Base-by-base conservation (phyloP, 2,329 filamentous ascomycete species). In the Alternaria postmessia region DNA sequence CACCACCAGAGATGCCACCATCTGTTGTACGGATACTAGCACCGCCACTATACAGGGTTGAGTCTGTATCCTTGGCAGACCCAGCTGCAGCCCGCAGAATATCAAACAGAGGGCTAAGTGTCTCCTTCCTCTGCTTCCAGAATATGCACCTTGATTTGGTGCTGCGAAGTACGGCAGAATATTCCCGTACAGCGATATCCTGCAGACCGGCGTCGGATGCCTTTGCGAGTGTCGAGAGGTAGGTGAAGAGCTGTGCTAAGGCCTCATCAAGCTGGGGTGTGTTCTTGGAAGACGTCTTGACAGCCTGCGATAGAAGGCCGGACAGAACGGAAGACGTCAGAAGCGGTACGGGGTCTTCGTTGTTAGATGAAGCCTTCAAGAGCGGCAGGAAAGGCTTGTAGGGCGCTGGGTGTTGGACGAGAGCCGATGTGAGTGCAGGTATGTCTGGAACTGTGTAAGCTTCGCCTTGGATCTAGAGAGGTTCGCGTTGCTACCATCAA, bases 181-280 rank as follows among this genome's bases (percentile, higher is more conserved):
- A 96, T 75, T 94, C 88, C 74, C 95, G 92, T 12, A 98, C 93
- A 26, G 93, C 94, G 75, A 98, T 97, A 75, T 99, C 95, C 80
- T 99, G 95, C 57, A 96, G 85, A 39, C 93, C 93, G 56, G 92
- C 91, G 80, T 99, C 95, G 58, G 91, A 87, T 75, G 89, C 93
- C 83, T 93, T 93, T 59, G 91, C 89, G 57, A 98, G 84, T 54
- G 89, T 88, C 7, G 93, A 91, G 30, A 98, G 87, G 79, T 97
- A 98, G 73, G 87, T 89, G 79, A 95, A 92, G 51, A 98, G 85
- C 72, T 92, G 85, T 18, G 93, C 91, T 44, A 98, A 86, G 20
- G 93, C 92, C 68, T 91, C 86, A 54, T 90, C 84, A 56, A 93
- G 91, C 55, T 92, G 87, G 4, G 81, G 63, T 3, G 82, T 81